Conservation (phyloP, 208 protist genomes). For the Leishmania aethiopica region DNA sequence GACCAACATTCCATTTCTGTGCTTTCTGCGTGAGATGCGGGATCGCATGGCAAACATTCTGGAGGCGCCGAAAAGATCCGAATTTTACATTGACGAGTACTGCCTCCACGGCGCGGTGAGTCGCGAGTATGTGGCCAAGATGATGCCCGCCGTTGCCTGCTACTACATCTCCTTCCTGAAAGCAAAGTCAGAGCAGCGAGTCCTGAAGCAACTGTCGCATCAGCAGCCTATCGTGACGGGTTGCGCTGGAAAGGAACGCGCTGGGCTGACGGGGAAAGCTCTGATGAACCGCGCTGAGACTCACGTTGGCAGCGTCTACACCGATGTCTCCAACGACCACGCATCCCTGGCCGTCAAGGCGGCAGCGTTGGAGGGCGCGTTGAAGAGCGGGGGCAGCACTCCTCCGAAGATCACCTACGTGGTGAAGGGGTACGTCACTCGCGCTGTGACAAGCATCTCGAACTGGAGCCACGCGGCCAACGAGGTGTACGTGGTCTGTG, state of each 20-base stretch:
- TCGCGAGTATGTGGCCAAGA: slow-evolving; percentile 19
- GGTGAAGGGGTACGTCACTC: slow-evolving; percentile 55
- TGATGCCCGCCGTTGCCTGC: slow-evolving; percentile 33
- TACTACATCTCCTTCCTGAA: slow-evolving; percentile 42
- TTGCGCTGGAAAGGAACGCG: background rate
- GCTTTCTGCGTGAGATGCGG: slow-evolving; percentile 74
- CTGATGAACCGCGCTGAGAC: background rate
- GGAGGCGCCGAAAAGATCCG: slow-evolving; percentile 19
- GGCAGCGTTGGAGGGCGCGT: background rate
- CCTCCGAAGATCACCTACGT: slow-evolving; percentile 41
- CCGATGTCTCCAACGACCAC: background rate
- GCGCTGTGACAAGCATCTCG: slow-evolving; percentile 21
- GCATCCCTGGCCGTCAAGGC: background rate
- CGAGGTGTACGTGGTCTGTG: slow-evolving; percentile 63
- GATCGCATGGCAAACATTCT: slow-evolving; percentile 34
- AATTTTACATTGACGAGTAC: slow-evolving; percentile 47
- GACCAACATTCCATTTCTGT: slow-evolving; percentile 80
- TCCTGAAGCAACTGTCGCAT: slow-evolving; percentile 21
- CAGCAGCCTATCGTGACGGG: background rate
- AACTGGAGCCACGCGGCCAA: slow-evolving; percentile 27
- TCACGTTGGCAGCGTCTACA: background rate
- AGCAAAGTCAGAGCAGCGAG: slow-evolving; percentile 32
- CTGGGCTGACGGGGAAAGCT: background rate
- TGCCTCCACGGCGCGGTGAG: slow-evolving; percentile 41
- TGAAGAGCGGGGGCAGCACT: background rate